These are phyloP conservation scores for Acanthamoeba triangularis DNA, from an alignment of 208 protist genomes.

Conservation along the genomic window DNA sequence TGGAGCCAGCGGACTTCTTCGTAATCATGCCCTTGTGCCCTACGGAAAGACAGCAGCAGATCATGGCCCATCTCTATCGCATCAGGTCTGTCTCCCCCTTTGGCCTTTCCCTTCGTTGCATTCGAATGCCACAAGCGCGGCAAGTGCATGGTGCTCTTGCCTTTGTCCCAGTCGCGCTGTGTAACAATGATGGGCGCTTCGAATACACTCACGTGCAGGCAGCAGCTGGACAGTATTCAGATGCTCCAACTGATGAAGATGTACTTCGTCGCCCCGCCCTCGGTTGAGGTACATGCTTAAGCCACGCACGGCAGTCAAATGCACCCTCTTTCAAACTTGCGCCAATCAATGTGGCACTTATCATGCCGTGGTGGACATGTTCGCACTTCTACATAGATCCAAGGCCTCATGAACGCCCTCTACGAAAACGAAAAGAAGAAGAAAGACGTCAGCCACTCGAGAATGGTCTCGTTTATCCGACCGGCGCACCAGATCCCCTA, in stretches of 20 bases:
- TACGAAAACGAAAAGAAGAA: slow-evolving; percentile 10
- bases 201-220: neutral
- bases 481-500: neutral
- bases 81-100: neutral
- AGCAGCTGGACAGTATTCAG: slow-evolving; percentile 1
- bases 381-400: neutral
- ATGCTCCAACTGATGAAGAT: slow-evolving; percentile 35
- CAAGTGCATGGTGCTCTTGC: too few relatives aligned
- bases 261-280: slow-evolving; percentile 16
- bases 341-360: too few relatives aligned
- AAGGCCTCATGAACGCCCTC: slow-evolving; percentile 50
- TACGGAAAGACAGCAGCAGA: neutral
- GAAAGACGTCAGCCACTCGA: neutral
- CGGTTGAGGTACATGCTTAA: neutral
- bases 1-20: slow-evolving; percentile 14
- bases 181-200: neutral
- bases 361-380: too few relatives aligned
- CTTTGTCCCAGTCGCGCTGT: too few relatives aligned
- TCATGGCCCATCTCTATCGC: slow-evolving; percentile 48
- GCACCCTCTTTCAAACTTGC: neutral
- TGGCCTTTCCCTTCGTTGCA: neutral
- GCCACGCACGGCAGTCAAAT: neutral
- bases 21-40: neutral
- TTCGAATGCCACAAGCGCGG: too few relatives aligned
- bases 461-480: neutral